Percentiles rank a stretch among this genome's conserved stretches.
These are phyloP conservation scores for Glarea lozoyensis DNA, from an alignment of 495 filamentous ascomycete genomes.

Conservation along the genomic window DNA sequence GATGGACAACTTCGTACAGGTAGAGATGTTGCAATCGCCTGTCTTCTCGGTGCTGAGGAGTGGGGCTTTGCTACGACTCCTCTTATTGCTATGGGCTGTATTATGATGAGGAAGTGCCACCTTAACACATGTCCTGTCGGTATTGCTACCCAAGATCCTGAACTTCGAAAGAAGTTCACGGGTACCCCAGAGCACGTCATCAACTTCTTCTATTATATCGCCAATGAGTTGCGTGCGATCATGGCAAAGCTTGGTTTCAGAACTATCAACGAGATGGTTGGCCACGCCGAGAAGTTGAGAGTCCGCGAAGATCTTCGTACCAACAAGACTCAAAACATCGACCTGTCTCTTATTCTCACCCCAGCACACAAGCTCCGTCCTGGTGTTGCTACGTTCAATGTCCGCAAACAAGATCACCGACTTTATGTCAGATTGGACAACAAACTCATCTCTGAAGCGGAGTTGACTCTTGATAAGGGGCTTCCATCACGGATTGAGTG, in stretches of 20 bases:
- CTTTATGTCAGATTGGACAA: constrained; percentile 95
- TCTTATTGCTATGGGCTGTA: constrained; percentile 94
- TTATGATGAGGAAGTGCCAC: constrained; percentile 80
- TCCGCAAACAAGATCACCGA: constrained; percentile 94
- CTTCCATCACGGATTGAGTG: constrained; percentile 92
- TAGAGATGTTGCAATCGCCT: constrained; percentile 92
- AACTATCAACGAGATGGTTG: constrained; percentile 98
- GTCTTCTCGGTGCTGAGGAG: constrained; percentile 93
- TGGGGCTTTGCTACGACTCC: constrained; percentile 98
- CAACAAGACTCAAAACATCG: constrained; percentile 86
- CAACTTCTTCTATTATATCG: constrained; percentile 99
- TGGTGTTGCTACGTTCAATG: constrained; percentile 96
- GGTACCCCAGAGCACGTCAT: constrained; percentile 97
- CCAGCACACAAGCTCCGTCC: constrained; percentile 94
- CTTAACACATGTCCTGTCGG: constrained; percentile 92
- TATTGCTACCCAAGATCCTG: constrained; percentile 94
- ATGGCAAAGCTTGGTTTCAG: constrained; percentile 96
- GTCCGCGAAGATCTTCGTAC: constrained; percentile 84
- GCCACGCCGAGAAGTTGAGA: constrained; percentile 78
- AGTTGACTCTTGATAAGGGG: constrained; percentile 93
- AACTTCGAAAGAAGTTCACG: constrained; percentile 88
- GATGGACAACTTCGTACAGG: constrained; percentile 95
- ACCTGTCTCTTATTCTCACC: constrained; percentile 91
- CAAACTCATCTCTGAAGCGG: constrained; percentile 95
- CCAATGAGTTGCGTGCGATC: constrained; percentile 95